Percentiles rank a stretch among this genome's conserved stretches.
These are phyloP conservation scores for Kalmusia sp. DNA, from an alignment of 2,329 filamentous ascomycete genomes.

Conservation along the genomic window DNA sequence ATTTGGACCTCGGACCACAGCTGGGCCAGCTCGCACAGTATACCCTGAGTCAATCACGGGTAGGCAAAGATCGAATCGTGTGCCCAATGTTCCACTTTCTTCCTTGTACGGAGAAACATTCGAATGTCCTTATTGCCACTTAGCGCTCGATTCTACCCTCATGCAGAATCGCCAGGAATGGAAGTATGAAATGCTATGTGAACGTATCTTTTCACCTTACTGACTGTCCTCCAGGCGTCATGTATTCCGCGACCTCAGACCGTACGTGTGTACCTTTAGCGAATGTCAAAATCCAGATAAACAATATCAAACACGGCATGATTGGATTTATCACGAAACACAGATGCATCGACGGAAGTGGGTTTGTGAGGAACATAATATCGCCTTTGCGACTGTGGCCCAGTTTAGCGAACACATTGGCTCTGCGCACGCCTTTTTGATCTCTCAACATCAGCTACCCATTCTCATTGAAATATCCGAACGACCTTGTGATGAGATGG, in stretches of 20 bases:
- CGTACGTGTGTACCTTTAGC: constrained; percentile 18
- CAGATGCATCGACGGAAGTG: constrained; percentile 12
- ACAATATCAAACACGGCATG: constrained; percentile 11
- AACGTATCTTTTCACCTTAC: neutral
- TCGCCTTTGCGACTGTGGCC: neutral
- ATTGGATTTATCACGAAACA: constrained; percentile 16
- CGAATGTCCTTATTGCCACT: constrained; percentile 9
- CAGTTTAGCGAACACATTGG: neutral
- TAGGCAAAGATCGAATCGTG: constrained; percentile 5
- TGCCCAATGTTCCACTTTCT: constrained; percentile 6
- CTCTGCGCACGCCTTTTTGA: neutral
- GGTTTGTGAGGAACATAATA: constrained; percentile 7
- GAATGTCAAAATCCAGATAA: constrained; percentile 10
- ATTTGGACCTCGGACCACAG: neutral
- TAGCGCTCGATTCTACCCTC: neutral
- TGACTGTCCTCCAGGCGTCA: constrained; percentile 6
- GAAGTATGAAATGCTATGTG: constrained; percentile 10
- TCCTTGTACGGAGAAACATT: neutral
- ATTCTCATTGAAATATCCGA: constrained; percentile 9
- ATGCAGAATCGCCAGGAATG: constrained; percentile 7
- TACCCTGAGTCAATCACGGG: constrained; percentile 8
- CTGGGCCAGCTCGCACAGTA: neutral
- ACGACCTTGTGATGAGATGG: constrained; percentile 1
- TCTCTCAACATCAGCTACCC: neutral
- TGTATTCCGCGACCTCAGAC: constrained; percentile 14